A percentile compares a stretch with the other conserved stretches of the same genome.
These are phyloP conservation scores for Pseudomonodictys pantanalensis DNA, from an alignment of 495 filamentous ascomycete species.

Conservation along the genomic window DNA sequence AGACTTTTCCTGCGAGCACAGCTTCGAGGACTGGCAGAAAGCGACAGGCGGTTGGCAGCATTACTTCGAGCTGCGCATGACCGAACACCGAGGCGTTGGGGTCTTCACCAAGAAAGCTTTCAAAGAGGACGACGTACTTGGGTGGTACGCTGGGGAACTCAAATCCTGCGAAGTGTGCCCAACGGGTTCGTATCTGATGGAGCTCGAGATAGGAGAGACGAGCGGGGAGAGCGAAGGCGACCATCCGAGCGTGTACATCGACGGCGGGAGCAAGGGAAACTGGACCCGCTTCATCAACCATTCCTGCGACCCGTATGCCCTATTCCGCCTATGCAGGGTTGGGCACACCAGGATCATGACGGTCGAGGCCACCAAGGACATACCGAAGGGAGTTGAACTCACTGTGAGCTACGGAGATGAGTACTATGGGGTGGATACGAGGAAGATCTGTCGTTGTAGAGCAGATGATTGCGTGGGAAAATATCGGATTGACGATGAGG, in stretches of 20 bases:
- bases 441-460: constrained; percentile 1
- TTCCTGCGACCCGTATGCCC: neutral
- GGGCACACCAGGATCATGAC: constrained; percentile 12
- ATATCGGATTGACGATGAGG: neutral
- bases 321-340: neutral
- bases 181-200: constrained; percentile 6
- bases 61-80: constrained; percentile 9
- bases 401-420: constrained; percentile 2
- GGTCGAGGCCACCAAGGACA: constrained; percentile 3
- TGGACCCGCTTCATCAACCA: constrained; percentile 22
- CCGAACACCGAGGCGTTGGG: constrained; percentile 2
- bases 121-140: constrained; percentile 1
- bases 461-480: neutral
- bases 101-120: constrained; percentile 1
- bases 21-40: neutral
- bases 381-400: neutral
- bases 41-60: constrained; percentile 3
- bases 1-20: neutral
- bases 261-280: neutral
- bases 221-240: neutral
- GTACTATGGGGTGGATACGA: constrained; percentile 7
- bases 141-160: constrained; percentile 8
- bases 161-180: neutral
- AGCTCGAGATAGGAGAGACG: constrained; percentile 1
- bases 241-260: neutral